Base-by-base conservation (phyloP, 1,139 yeast species). In the Scheffersomyces illinoinensis region DNA sequence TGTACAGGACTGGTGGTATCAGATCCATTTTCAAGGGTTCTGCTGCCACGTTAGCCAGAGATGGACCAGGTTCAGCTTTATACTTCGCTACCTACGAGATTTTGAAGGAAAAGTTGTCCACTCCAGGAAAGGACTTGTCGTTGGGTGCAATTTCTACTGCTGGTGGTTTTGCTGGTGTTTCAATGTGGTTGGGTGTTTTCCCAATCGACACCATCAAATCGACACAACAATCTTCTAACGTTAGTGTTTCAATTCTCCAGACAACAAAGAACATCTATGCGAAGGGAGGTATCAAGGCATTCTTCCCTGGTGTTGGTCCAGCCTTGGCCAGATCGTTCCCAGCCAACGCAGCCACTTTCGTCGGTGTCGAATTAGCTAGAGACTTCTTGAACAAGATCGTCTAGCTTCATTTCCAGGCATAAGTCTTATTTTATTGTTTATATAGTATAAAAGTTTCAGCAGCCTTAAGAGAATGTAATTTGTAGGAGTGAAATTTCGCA, bases 221-320 rank as follows among this genome's bases (percentile, higher is more conserved):
- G 2, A 87, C 89, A 59, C 86, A 93, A 69, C 91, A 89, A 64
- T 85, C 93, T 7, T 85, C 93, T 26, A 81, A 85, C 56, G 76
- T 79, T 50, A 84, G 78, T 57, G 80, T 85, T 50, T 83, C 91
- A 19, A 87, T 93, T 71, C 75, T 79, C 8, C 85, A 85, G 64
- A 92, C 93, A 55, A 86, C 97, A 12, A 79, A 78, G 62, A 84
- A 66, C 82, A 93, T 68, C 76, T 84, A 85, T 71, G 71, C 81
- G 39, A 84, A 85, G 62, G 96, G 95, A 52, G 98, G 98, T 33
- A 65, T 93, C 66, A 90, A 88, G 72, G 97, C 96, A 0, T 95
- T 95, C 79, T 95, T 93, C 92, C 98, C 98, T 0, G 98, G 98
- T 61, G 83, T 95, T 46, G 98, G 97, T 0, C 98, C 99, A 14